Conservation (phyloP, 306 rosid species). For the Castanospermum australe region DNA sequence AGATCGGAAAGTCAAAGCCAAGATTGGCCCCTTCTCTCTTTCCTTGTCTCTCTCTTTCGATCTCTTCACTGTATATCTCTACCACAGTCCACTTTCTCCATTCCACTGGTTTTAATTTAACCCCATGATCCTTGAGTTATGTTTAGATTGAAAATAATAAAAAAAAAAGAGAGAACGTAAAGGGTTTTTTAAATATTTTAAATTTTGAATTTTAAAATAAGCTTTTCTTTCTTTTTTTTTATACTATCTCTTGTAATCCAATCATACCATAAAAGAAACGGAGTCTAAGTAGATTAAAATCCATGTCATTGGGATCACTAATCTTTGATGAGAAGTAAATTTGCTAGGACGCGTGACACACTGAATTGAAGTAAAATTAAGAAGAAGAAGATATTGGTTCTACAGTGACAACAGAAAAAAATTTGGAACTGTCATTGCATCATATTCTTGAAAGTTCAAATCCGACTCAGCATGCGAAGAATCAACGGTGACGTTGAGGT, state of each 20-base stretch:
- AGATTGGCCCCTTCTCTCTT: neutral
- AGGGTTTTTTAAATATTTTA: no score
- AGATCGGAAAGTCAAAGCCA: constrained; percentile 28
- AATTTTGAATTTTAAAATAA: no score
- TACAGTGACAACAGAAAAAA: neutral
- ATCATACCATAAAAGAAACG: no score
- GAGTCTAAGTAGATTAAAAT: constrained; percentile 2
- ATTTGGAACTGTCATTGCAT: neutral
- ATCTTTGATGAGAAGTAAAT: neutral
- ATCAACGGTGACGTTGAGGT: neutral
- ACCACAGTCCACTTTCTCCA: neutral
- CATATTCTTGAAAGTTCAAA: neutral
- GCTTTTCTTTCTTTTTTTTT: no score
- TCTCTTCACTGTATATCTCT: neutral
- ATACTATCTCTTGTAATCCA: no score
- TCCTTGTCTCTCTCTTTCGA: neutral
- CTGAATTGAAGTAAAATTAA: neutral
- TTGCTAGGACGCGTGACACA: neutral
- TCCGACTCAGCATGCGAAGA: neutral
- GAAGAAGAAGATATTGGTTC: neutral
- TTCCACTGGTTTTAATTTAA: neutral
- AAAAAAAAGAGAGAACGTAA: no score
- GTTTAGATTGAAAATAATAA: no score
- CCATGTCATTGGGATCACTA: neutral
- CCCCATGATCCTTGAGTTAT: neutral